Conservation (phyloP, 371 early-diverging fungal genomes). For the Rhizopus delemar region DNA sequence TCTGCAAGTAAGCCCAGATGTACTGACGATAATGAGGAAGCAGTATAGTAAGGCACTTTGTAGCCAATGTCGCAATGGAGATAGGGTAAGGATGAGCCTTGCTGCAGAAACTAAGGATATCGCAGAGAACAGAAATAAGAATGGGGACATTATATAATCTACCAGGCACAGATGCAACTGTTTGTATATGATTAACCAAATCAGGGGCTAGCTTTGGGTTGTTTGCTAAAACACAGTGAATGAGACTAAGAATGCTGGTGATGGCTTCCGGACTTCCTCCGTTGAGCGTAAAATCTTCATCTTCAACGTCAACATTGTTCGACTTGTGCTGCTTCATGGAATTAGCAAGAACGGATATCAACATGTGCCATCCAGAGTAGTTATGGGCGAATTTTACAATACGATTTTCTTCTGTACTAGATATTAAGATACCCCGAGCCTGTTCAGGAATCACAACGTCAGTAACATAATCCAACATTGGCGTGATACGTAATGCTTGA, state of each 20-base stretch:
- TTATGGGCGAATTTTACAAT: constrained; percentile 26
- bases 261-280: constrained; percentile 27
- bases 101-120: constrained; percentile 25
- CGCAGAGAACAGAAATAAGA: constrained; percentile 34
- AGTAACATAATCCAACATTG: constrained; percentile 5
- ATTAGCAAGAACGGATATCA: constrained; percentile 25
- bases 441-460: constrained; percentile 26
- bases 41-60: constrained; percentile 37
- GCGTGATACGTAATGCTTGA: constrained; percentile 22
- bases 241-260: constrained; percentile 30
- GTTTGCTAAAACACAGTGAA: constrained; percentile 26
- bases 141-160: constrained; percentile 9
- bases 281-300: constrained; percentile 17
- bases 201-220: constrained; percentile 21
- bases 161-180: not conserved
- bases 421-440: constrained; percentile 23
- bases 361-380: constrained; percentile 45
- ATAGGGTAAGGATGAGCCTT: constrained; percentile 18
- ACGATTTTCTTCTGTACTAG: constrained; percentile 11
- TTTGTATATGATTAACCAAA: constrained; percentile 38
- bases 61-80: constrained; percentile 25
- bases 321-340: constrained; percentile 13
- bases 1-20: constrained; percentile 38
- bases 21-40: constrained; percentile 33
- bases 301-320: constrained; percentile 18